Conservation (phyloP, 1,284 basidiomycete species). For the Inonotus hispidus region DNA sequence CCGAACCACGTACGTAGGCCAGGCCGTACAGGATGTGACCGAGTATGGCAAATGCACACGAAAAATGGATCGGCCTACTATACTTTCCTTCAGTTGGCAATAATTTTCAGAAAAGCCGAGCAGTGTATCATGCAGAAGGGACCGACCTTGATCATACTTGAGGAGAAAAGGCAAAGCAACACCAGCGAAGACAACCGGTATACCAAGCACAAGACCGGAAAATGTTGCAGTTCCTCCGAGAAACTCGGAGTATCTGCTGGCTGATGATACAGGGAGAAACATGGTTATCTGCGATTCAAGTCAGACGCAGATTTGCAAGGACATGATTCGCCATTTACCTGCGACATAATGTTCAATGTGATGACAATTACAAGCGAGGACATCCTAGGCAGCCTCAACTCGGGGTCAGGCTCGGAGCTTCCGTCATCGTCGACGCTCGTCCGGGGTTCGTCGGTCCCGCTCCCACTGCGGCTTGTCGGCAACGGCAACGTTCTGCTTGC, state of each 20-base stretch:
- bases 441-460: background rate
- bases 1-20: slow-evolving; percentile 38
- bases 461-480: background rate
- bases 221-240: slow-evolving; percentile 62
- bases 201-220: slow-evolving; percentile 66
- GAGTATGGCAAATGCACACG: background rate
- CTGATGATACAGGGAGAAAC: slow-evolving; percentile 64
- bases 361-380: background rate
- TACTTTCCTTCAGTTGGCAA: background rate
- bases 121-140: background rate
- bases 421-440: background rate
- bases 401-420: background rate
- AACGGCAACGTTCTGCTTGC: background rate
- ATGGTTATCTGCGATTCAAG: slow-evolving; percentile 45
- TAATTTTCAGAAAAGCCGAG: background rate
- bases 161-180: slow-evolving; percentile 53
- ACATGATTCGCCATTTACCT: background rate
- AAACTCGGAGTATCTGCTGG: slow-evolving; percentile 54
- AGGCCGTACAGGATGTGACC: slow-evolving; percentile 12
- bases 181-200: slow-evolving; percentile 53
- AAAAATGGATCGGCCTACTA: background rate
- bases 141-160: slow-evolving; percentile 44
- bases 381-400: background rate
- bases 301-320: background rate
- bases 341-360: background rate